Percentiles rank a stretch among this genome's conserved stretches.
Conservation (phyloP, 2,329 filamentous ascomycete genomes). For the Penicillium sp. region DNA sequence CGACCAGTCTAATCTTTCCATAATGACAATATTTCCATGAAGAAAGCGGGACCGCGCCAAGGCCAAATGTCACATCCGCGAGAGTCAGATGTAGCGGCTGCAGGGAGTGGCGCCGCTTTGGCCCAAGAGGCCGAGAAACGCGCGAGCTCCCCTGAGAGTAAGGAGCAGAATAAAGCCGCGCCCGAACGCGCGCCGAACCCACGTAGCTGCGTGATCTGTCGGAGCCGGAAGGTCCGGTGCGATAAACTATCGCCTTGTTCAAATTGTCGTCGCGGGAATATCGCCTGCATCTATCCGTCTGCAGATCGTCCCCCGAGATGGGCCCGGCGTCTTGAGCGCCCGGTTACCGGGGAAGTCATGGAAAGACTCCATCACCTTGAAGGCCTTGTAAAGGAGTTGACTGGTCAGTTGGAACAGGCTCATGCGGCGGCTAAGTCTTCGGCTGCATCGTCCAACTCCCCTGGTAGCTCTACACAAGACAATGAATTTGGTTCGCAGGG, state of each 20-base stretch:
- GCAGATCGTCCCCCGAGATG: slow-evolving; percentile 54
- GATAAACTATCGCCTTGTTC: slow-evolving; percentile 58
- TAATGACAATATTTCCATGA: background rate
- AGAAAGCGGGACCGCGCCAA: background rate
- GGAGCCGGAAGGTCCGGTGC: slow-evolving; percentile 58
- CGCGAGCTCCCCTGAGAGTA: slow-evolving; percentile 8
- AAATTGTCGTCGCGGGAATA: slow-evolving; percentile 56
- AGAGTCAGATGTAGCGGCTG: background rate
- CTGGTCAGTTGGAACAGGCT: slow-evolving; percentile 48
- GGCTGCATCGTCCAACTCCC: slow-evolving; percentile 32
- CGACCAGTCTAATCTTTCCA: background rate
- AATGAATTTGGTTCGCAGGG: slow-evolving; percentile 15
- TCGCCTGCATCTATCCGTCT: slow-evolving; percentile 54
- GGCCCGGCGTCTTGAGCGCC: slow-evolving; percentile 53
- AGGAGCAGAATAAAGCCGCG: background rate
- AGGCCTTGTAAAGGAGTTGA: slow-evolving; percentile 52
- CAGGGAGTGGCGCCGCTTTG: slow-evolving; percentile 7
- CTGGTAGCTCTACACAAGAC: slow-evolving; percentile 22
- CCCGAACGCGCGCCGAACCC: slow-evolving; percentile 23
- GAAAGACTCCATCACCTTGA: slow-evolving; percentile 53
- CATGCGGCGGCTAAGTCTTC: slow-evolving; percentile 30
- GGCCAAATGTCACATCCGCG: background rate
- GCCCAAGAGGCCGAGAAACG: slow-evolving; percentile 14
- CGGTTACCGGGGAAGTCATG: slow-evolving; percentile 44
- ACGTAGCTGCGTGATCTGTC: slow-evolving; percentile 54